Base-by-base conservation (phyloP, 2,329 filamentous ascomycete species). In the Cryphonectria japonica region DNA sequence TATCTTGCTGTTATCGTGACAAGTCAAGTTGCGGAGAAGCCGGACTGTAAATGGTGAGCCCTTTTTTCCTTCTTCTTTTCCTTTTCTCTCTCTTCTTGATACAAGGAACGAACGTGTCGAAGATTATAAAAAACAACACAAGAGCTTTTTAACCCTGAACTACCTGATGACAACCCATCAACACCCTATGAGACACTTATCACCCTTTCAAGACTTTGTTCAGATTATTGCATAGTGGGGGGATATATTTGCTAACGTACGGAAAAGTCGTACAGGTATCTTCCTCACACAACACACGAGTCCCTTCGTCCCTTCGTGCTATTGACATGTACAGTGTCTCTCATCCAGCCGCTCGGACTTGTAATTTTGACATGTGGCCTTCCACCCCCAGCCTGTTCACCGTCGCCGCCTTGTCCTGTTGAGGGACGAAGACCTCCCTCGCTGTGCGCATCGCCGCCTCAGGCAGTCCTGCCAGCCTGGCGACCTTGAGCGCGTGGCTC, bases 401-500 rank as follows among this genome's bases (percentile, higher is more conserved):
- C 60, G 52, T 46, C 67, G 22, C n/a, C 69, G 14, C 22, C 61
- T 41, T n/a, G 22, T 39, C 60, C 37, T 59, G 68, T 26, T 73
- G 46, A n/a, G 67, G 66, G 11, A 66, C 16, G 1, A 94, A 82
- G 11, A 93, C 85, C 52, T 83, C 79, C 67, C 81, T 84, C 7
- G 95, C 95, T 73, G 93, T 84, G 32, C 83, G 82, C 69, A 98
- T 89, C 3, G 92, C 93, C 61, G 86, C 83, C 72, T 91, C 88
- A 0, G 95, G 95, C 76, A 98, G 77, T 1, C 94, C 95, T 7
- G 96, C 97, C 75, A 98, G 83, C 73, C 87, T 87, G 2, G 96
- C 96, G n/a, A 99, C 96, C 78, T 98, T 98, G 72, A 99, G 83
- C 26, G 97, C 96, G 82, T 99, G 96, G 73, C 93, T 97, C 75